Percentiles rank a stretch among this genome's conserved stretches.
Conservation (phyloP, 257 asterid genomes). For the Nicotiana knightiana region DNA sequence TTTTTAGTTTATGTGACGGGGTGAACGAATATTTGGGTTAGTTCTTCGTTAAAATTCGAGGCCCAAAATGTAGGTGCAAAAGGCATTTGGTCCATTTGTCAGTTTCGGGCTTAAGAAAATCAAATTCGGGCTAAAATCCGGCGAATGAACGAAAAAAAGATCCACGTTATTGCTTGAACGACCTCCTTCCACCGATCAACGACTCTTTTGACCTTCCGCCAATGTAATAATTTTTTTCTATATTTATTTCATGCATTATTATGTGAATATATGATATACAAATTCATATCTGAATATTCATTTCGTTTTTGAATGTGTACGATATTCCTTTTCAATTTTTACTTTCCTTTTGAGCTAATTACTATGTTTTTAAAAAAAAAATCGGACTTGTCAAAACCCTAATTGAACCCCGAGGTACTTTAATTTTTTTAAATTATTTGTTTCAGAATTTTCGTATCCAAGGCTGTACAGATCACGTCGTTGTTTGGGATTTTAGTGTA, state of each 20-base stretch:
- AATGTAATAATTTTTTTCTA: slow-evolving; percentile 16
- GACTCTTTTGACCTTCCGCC: slow-evolving; percentile 23
- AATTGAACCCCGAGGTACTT: slow-evolving; percentile 49
- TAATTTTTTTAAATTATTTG: slow-evolving; percentile 27
- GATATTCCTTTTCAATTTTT: not conserved
- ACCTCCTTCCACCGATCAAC: slow-evolving; percentile 39
- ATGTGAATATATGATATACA: not conserved
- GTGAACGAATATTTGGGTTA: no score
- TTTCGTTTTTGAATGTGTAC: slow-evolving; percentile 7
- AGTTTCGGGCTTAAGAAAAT: not conserved
- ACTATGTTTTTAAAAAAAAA: not conserved
- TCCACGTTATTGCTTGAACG: slow-evolving; percentile 49
- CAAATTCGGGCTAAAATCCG: slow-evolving; percentile 6
- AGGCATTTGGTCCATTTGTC: not conserved
- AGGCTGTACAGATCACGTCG: slow-evolving; percentile 49
- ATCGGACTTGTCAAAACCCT: slow-evolving; percentile 47
- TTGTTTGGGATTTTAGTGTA: slow-evolving; percentile 28
- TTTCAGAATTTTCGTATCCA: slow-evolving; percentile 36
- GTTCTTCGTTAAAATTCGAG: not conserved
- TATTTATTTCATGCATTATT: not conserved
- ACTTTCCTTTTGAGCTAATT: not conserved
- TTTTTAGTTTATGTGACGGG: no score
- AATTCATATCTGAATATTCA: slow-evolving; percentile 19
- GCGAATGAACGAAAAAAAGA: slow-evolving; percentile 1
- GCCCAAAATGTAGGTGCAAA: not conserved